Evolutionary conservation across 352 stramenopile species (phyloP).

Genomic region (Globisporangium canariense): DNA sequence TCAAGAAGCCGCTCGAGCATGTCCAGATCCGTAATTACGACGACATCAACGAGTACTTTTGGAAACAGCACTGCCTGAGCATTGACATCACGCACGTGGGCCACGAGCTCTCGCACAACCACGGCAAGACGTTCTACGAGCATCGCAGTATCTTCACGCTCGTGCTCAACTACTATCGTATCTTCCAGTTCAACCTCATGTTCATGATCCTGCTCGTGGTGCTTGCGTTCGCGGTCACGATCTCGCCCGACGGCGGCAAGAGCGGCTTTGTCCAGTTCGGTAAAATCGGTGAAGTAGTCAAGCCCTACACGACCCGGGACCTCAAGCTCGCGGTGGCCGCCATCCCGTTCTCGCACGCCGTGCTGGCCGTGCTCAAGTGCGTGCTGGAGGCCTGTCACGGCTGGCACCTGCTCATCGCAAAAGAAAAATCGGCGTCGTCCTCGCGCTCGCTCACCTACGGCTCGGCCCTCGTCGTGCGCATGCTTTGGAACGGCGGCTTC

Average conservation of each 20-base stretch:
- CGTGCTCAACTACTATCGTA: slow-evolving; percentile 77
- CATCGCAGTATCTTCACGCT: slow-evolving; percentile 68
- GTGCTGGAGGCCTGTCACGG: slow-evolving; percentile 63
- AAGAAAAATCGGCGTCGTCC: slow-evolving; percentile 43
- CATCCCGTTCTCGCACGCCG: slow-evolving; percentile 45
- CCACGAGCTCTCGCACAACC: slow-evolving; percentile 44
- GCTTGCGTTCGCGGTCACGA: slow-evolving; percentile 47
- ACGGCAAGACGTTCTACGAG: slow-evolving; percentile 81
- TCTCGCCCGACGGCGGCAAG: slow-evolving; percentile 60
- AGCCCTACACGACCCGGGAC: slow-evolving; percentile 47
- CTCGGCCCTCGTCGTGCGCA: slow-evolving; percentile 37
- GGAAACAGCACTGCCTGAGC: slow-evolving; percentile 60
- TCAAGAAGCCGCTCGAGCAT: slow-evolving; percentile 62
- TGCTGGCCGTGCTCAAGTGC: slow-evolving; percentile 56
- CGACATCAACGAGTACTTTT: slow-evolving; percentile 84
- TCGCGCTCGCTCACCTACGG: slow-evolving; percentile 65
- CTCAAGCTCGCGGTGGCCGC: slow-evolving; percentile 51
- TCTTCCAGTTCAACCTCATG: slow-evolving; percentile 84
- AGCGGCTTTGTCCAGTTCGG: slow-evolving; percentile 50
- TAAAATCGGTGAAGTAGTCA: slow-evolving; percentile 49
- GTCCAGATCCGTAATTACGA: slow-evolving; percentile 81
- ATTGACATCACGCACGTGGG: slow-evolving; percentile 47
- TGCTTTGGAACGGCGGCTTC: slow-evolving; percentile 67
- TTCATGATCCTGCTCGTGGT: slow-evolving; percentile 57
- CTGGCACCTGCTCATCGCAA: slow-evolving; percentile 53